Evolutionary conservation across 495 filamentous ascomycete species (phyloP), one percentile per base, ranked within the genome.

Genomic region (Cairneyella variabilis): DNA sequence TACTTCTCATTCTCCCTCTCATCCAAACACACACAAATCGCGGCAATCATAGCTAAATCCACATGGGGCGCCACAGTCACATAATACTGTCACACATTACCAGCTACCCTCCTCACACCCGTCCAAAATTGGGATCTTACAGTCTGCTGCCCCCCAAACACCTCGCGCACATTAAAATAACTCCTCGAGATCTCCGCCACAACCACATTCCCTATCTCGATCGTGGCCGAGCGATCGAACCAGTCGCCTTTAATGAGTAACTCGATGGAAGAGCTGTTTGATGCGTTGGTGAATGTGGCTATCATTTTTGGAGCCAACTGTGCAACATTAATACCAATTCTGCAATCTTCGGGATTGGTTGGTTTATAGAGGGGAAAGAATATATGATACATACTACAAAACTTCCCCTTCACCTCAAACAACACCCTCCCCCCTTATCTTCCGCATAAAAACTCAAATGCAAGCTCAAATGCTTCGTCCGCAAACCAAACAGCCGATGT

Each of bases 21-120:
- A 43, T 84, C 82, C 50, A 85, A 69, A 45, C 75, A 77, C 40
- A 85, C 79, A 56, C 76, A 82, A 63, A 84, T 71, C 2, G 81
- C 81, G 1, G 71, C 77, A 34, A 86, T 72, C 23, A 86, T 54
- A 3, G 79, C 73, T 58, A 81, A 69, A 50, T 86, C 82, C 2
- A 81, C 79, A 5, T 75, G 74, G 1, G 80, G 77, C 4, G 83
- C 83, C n/a, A 84, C 69, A 8, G 70, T 67, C 14, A 84, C 70
- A 1, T 67, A 73, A 49, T 86, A 86, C 8, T 54, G n/a, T n/a
- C n/a, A n/a, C n/a, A 36, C 3, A 43, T 32, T 30, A 27, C 14
- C 4, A 23, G n/a, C 17, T 38, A 34, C 28, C 20, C 2, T 30
- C 25, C 0, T 28, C 21, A 8, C 28, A 17, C 20, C 8, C 20